Conservation (phyloP, 352 stramenopile species). For the Phytophthora boehmeriae region DNA sequence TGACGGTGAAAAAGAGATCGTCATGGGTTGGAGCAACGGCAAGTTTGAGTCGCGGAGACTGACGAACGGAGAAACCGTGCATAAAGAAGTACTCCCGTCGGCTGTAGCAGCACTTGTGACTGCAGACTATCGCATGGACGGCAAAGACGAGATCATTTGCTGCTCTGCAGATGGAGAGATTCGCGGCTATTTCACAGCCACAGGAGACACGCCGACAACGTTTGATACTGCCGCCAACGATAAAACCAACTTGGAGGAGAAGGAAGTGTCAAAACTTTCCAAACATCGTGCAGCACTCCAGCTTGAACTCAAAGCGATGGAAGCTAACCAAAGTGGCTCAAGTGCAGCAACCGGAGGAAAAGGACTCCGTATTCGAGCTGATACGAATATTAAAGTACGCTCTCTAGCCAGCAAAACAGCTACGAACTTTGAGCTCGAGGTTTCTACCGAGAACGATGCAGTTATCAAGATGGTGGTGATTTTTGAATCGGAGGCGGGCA, state of each 20-base stretch:
- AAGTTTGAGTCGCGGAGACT: conserved; percentile 81
- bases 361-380: conserved; percentile 56
- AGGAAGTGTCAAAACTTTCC: conserved; percentile 82
- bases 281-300: conserved; percentile 79
- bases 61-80: conserved; percentile 85
- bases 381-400: conserved; percentile 68
- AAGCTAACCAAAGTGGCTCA: conserved; percentile 41
- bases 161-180: conserved; percentile 84
- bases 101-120: conserved; percentile 73
- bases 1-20: conserved; percentile 88
- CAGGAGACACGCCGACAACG: conserved; percentile 45
- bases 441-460: conserved; percentile 85
- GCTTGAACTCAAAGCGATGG: conserved; percentile 79
- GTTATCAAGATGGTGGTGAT: conserved; percentile 89
- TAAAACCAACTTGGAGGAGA: conserved; percentile 61
- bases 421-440: conserved; percentile 74
- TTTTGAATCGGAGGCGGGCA: conserved; percentile 85
- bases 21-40: conserved; percentile 92
- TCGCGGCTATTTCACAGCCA: conserved; percentile 61
- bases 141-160: conserved; percentile 89
- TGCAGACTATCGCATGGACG: conserved; percentile 90
- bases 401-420: conserved; percentile 57
- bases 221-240: conserved; percentile 35
- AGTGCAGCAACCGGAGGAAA: conserved; percentile 29
- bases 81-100: conserved; percentile 77